A percentile compares a stretch with the other conserved stretches of the same genome.
These are phyloP conservation scores for Luffa acutangula DNA, from an alignment of 306 rosid species.

Conservation along the genomic window DNA sequence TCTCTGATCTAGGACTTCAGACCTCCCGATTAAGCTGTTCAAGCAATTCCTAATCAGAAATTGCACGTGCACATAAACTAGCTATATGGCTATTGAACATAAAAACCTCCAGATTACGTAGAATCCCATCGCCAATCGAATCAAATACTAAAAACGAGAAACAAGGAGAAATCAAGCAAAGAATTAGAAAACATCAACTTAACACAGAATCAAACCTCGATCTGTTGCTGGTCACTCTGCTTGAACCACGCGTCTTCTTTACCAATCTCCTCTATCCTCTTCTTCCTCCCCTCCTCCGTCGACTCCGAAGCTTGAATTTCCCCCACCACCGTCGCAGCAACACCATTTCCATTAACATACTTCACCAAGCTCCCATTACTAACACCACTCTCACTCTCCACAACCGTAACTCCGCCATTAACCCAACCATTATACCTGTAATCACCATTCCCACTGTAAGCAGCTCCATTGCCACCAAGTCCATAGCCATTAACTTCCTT, in stretches of 20 bases:
- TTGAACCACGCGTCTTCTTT: conserved; percentile 96
- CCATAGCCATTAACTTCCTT: conserved; percentile 37
- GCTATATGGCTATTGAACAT: neutral
- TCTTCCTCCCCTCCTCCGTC: conserved; percentile 80
- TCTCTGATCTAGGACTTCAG: neutral
- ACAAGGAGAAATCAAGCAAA: neutral
- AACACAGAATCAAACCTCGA: conserved; percentile 38
- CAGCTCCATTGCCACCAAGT: conserved; percentile 61
- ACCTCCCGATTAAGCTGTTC: neutral
- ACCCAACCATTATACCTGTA: conserved; percentile 28
- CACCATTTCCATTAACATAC: conserved; percentile 64
- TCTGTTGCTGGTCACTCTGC: conserved; percentile 21
- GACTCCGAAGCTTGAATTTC: conserved; percentile 23
- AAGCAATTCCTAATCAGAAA: neutral
- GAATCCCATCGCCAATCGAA: neutral
- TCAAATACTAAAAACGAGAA: neutral
- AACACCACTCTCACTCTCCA: conserved; percentile 31
- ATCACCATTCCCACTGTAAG: conserved; percentile 13
- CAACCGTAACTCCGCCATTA: conserved; percentile 27
- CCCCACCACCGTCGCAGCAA: conserved; percentile 24
- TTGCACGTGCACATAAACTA: neutral
- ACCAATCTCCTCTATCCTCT: conserved; percentile 86
- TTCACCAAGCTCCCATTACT: conserved; percentile 50
- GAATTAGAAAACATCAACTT: conserved; percentile 6
- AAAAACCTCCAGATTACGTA: neutral